A percentile compares a stretch with the other conserved stretches of the same genome.
phyloP scores from a whole-genome alignment of 345 rosid genomes.

The Aquilaria malaccensis region DNA sequence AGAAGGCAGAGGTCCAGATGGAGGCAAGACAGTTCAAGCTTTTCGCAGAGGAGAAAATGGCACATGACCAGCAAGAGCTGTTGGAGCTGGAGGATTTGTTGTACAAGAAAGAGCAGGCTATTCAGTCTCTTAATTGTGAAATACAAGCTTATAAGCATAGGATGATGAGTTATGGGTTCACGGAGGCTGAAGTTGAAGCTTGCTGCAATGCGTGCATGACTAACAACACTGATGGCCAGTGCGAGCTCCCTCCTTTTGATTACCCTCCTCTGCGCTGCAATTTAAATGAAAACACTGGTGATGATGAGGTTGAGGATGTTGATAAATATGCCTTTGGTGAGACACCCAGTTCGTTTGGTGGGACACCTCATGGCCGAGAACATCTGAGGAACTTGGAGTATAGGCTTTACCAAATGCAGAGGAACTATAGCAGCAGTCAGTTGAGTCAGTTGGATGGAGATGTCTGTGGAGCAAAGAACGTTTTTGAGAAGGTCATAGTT shows the following conservation, averaged over 20 bases:
- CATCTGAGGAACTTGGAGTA: conserved; percentile 44
- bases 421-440: conserved; percentile 23
- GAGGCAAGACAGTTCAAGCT: conserved; percentile 81
- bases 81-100: conserved; percentile 51
- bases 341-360: conserved; percentile 19
- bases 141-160: conserved; percentile 75
- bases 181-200: conserved; percentile 61
- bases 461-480: conserved; percentile 27
- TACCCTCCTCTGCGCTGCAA: conserved; percentile 62
- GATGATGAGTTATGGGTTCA: conserved; percentile 73
- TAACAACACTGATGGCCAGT: conserved; percentile 31
- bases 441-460: conserved; percentile 23
- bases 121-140: conserved; percentile 65
- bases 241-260: conserved; percentile 37
- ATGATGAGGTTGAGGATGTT: conserved; percentile 34
- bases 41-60: conserved; percentile 69
- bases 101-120: conserved; percentile 75
- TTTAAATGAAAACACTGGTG: conserved; percentile 41
- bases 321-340: conserved; percentile 52
- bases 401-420: conserved; percentile 50
- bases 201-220: conserved; percentile 35
- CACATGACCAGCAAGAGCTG: conserved; percentile 67
- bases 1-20: conserved; percentile 92
- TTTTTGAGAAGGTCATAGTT: conserved; percentile 49
- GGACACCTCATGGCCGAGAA: conserved; percentile 9